These are phyloP conservation scores for Anethum foeniculum DNA, from an alignment of 140 eudicot species.

Conservation along the genomic window DNA sequence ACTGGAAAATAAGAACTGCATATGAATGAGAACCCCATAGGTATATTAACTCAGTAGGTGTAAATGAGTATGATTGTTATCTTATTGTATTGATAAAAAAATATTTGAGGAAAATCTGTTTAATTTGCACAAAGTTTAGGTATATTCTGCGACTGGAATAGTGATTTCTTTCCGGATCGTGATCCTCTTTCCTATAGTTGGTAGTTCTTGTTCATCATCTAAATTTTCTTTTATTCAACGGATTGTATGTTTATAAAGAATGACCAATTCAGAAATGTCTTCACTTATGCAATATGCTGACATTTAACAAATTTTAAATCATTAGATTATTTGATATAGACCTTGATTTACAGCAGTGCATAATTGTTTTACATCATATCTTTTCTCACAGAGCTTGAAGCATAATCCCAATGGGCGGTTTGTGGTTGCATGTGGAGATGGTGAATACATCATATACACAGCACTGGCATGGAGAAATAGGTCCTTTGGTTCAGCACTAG, in stretches of 20 bases:
- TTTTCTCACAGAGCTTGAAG: slow-evolving; percentile 61
- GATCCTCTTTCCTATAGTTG: not conserved
- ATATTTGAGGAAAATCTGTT: not conserved
- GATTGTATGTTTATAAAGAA: too few species aligned
- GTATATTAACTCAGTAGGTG: not conserved
- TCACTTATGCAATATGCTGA: not conserved
- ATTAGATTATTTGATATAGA: not conserved
- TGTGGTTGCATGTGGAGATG: slow-evolving; percentile 97
- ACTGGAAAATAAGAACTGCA: not conserved
- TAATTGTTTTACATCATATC: not conserved
- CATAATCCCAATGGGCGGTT: slow-evolving; percentile 99
- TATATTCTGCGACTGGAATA: not conserved
- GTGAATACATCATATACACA: slow-evolving; percentile 92
- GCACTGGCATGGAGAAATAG: slow-evolving; percentile 99
- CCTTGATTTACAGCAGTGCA: not conserved
- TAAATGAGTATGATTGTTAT: not conserved
- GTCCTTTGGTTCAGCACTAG: slow-evolving; percentile 96
- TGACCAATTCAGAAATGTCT: not conserved
- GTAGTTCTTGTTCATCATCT: not conserved
- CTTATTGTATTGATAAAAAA: not conserved
- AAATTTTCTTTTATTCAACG: not conserved
- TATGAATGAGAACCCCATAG: not conserved
- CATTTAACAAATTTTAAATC: not conserved
- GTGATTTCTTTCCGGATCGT: not conserved
- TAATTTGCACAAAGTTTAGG: not conserved